Conservation (phyloP, 1,284 basidiomycete species). For the Naganishia sp. region DNA sequence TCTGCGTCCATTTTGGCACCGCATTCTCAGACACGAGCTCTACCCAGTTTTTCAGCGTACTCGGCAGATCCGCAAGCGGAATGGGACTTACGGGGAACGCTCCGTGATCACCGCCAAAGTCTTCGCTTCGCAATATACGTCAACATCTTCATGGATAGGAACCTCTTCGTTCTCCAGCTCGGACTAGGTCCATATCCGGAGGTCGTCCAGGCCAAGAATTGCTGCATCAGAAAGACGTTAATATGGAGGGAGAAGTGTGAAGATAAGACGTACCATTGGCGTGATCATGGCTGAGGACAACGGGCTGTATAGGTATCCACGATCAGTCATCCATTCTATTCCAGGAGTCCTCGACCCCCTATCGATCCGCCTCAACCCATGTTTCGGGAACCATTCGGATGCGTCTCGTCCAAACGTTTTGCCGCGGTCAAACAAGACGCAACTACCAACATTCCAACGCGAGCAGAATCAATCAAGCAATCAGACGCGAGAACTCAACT, state of each 20-base stretch:
- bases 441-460: neutral
- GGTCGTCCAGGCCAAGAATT: slow-evolving; percentile 4
- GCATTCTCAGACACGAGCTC: slow-evolving; percentile 1
- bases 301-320: neutral
- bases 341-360: neutral
- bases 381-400: slow-evolving; percentile 5
- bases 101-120: slow-evolving; percentile 1
- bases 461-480: neutral
- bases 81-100: slow-evolving; percentile 4
- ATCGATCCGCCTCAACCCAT: slow-evolving; percentile 2
- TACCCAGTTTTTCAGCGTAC: neutral
- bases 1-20: neutral
- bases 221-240: neutral
- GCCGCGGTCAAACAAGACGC: slow-evolving; percentile 6
- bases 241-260: too few species aligned
- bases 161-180: neutral
- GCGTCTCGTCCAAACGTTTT: slow-evolving; percentile 13
- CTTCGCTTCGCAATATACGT: slow-evolving; percentile 12
- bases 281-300: slow-evolving; percentile 16
- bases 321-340: neutral
- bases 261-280: slow-evolving; percentile 1
- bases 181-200: slow-evolving; percentile 1
- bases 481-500: neutral
- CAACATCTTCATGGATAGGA: neutral
- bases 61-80: neutral